A percentile compares a stretch with the other conserved stretches of the same genome.
phyloP scores from a whole-genome alignment of 2,329 filamentous ascomycete genomes.

The Coleophoma eucalyptorum region DNA sequence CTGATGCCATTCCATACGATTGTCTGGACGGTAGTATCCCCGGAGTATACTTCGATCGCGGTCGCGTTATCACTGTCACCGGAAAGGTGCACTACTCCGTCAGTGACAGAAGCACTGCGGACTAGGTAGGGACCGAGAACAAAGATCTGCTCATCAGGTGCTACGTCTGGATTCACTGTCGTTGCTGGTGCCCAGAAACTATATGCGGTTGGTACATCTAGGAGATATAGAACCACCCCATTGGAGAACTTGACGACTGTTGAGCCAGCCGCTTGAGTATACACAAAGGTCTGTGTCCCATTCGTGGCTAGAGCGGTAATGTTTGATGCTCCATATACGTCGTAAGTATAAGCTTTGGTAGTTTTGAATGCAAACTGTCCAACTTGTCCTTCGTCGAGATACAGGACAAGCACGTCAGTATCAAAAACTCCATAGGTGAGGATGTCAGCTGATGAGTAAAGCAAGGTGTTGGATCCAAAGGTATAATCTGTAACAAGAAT shows the following conservation, averaged over 20 bases:
- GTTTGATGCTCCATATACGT: conserved; percentile 34
- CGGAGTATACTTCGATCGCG: conserved; percentile 38
- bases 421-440: conserved; percentile 43
- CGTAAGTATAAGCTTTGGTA: conserved; percentile 30
- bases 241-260: conserved; percentile 46
- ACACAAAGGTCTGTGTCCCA: conserved; percentile 34
- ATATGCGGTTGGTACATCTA: conserved; percentile 50
- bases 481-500: conserved; percentile 50
- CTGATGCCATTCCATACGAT: conserved; percentile 43
- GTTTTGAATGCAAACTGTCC: conserved; percentile 46
- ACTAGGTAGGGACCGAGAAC: conserved; percentile 40
- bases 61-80: conserved; percentile 38
- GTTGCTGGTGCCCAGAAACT: conserved; percentile 51
- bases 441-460: conserved; percentile 48
- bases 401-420: conserved; percentile 42
- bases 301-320: conserved; percentile 26
- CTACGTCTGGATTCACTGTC: conserved; percentile 38
- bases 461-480: conserved; percentile 40
- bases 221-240: conserved; percentile 44
- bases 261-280: conserved; percentile 41
- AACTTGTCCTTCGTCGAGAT: conserved; percentile 42
- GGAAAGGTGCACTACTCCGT: conserved; percentile 29
- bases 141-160: conserved; percentile 40
- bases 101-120: conserved; percentile 31
- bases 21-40: conserved; percentile 31